Evolutionary conservation across 108 stramenopile species (phyloP).

Genomic region (Cyclotella baltica): DNA sequence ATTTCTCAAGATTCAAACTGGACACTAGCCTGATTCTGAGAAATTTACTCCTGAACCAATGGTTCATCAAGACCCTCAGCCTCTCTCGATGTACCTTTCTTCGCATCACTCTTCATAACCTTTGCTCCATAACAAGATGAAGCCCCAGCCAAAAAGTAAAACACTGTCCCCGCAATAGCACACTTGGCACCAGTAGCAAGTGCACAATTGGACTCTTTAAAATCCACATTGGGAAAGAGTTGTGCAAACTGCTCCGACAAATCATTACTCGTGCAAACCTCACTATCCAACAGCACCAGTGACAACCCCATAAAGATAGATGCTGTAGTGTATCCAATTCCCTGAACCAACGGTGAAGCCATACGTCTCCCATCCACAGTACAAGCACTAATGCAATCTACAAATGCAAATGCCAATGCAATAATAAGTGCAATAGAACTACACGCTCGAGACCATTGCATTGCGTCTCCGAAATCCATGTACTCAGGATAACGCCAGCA

Average conservation of each 20-base stretch:
- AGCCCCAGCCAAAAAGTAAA: slow-evolving; percentile 49
- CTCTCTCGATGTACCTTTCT: too few relatives aligned
- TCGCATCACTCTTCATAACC: too few relatives aligned
- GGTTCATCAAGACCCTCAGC: too few relatives aligned
- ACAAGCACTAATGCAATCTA: slow-evolving; percentile 32
- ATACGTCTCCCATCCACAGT: background rate
- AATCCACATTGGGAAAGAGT: background rate
- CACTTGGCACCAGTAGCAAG: slow-evolving; percentile 44
- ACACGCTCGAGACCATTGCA: slow-evolving; percentile 42
- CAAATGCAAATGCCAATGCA: slow-evolving; percentile 25
- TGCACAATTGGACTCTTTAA: background rate
- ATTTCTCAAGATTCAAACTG: too few relatives aligned
- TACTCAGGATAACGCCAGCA: slow-evolving; percentile 37
- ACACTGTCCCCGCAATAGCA: slow-evolving; percentile 39
- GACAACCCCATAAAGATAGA: slow-evolving; percentile 49
- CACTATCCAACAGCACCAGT: slow-evolving; percentile 47
- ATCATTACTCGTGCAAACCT: slow-evolving; percentile 46
- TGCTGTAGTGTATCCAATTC: slow-evolving; percentile 7
- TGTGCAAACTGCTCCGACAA: background rate
- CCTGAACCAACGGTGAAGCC: slow-evolving; percentile 5
- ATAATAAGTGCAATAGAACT: slow-evolving; percentile 40
- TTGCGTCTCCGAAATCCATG: slow-evolving; percentile 32
- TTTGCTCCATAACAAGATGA: background rate
- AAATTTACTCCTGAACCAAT: too few relatives aligned
- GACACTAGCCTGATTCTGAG: too few relatives aligned